Percentiles rank a stretch among this genome's conserved stretches.
Conservation (phyloP, 78 protist species). For the Cavenderia fasciculata region DNA sequence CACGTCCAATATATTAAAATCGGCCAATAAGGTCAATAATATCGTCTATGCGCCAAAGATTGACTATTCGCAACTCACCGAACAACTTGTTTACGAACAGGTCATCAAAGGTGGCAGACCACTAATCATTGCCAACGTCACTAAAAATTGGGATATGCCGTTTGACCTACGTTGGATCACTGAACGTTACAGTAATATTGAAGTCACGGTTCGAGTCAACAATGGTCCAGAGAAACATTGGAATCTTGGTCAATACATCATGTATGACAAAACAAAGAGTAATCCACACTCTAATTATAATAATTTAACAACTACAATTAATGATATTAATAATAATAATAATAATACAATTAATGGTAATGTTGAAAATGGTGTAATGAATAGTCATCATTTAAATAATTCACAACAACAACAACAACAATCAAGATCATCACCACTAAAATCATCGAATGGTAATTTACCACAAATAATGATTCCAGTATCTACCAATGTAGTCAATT, state of each 20-base stretch:
- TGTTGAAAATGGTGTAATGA: not conserved
- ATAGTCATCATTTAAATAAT: not conserved
- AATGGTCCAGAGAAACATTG: constrained; percentile 17
- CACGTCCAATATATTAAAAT: no score
- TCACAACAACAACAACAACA: not conserved
- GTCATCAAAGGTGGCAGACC: constrained; percentile 26
- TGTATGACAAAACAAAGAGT: constrained; percentile 3
- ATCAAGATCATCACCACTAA: not conserved
- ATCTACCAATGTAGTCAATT: not conserved
- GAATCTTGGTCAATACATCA: constrained; percentile 37
- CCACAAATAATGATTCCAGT: not conserved
- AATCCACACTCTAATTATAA: not conserved
- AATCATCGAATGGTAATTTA: not conserved
- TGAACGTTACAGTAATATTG: constrained; percentile 13
- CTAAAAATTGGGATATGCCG: constrained; percentile 10
- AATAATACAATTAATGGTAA: not conserved
- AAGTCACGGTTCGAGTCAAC: constrained; percentile 34
- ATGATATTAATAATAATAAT: not conserved
- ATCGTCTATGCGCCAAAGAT: not conserved
- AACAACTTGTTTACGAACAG: constrained; percentile 7
- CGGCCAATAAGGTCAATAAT: no score
- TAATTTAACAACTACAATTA: not conserved
- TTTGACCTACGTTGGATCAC: constrained; percentile 24
- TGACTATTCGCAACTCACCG: not conserved
- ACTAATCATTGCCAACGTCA: constrained; percentile 14